A percentile compares a stretch with the other conserved stretches of the same genome.
Evolutionary conservation across 1,139 yeast species (phyloP).

Genomic region (Yamadazyma dushanensis): DNA sequence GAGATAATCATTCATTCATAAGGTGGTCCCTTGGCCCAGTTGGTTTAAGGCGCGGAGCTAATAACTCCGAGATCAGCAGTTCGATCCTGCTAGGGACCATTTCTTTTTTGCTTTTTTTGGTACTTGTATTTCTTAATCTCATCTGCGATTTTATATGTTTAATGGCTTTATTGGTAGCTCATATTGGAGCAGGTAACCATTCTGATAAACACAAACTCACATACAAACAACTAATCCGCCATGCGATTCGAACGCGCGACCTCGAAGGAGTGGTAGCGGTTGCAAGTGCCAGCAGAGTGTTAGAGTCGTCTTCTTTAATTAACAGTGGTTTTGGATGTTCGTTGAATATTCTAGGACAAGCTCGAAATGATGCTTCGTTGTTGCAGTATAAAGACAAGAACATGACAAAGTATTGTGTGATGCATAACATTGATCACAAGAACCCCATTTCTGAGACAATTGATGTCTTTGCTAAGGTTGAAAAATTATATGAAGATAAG

Average conservation of each 20-base stretch:
- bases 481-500: constrained; percentile 12
- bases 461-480: constrained; percentile 19
- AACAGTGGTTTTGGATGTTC: constrained; percentile 62
- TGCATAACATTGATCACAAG: constrained; percentile 24
- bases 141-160: no score
- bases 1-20: no score
- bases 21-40: constrained; percentile 25
- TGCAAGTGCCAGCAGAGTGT: constrained; percentile 21
- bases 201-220: constrained; percentile 14
- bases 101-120: no score
- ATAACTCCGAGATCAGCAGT: constrained; percentile 83
- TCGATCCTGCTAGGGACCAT: constrained; percentile 87
- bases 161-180: constrained; percentile 31
- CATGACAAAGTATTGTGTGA: constrained; percentile 18
- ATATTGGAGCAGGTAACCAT: constrained; percentile 45
- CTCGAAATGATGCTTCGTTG: constrained; percentile 54
- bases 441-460: constrained; percentile 26
- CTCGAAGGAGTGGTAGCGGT: constrained; percentile 10
- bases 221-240: constrained; percentile 24
- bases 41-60: constrained; percentile 79
- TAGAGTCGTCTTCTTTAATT: constrained; percentile 49
- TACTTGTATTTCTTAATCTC: no score
- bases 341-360: constrained; percentile 44
- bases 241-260: constrained; percentile 18
- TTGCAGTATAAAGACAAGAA: constrained; percentile 14